phyloP scores from a whole-genome alignment of 768 basidiomycete genomes.

The Xerocomus potaroensis region DNA sequence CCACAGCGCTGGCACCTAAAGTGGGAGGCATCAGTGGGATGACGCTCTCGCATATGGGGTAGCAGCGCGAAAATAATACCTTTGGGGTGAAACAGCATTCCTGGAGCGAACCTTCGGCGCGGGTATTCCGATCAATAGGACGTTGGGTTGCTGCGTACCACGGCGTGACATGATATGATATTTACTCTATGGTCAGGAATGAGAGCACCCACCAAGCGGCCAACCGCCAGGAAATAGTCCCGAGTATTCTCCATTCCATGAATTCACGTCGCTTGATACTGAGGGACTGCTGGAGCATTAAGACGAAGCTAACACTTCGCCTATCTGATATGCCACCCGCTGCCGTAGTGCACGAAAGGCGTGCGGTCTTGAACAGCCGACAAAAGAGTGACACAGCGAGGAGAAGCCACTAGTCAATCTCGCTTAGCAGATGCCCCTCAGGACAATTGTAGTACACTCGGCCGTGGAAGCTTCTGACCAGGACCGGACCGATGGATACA shows the following conservation, averaged over 20 bases:
- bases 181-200: not conserved
- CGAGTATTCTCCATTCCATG: not conserved
- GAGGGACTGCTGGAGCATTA: not conserved
- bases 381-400: not conserved
- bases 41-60: not conserved
- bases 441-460: constrained; percentile 1
- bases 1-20: not conserved
- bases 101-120: not conserved
- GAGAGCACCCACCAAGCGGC: not conserved
- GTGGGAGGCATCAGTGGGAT: too few relatives aligned
- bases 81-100: not conserved
- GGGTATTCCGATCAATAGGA: not conserved
- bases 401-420: not conserved
- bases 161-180: not conserved
- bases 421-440: not conserved
- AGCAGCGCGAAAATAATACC: not conserved
- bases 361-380: not conserved
- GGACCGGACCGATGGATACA: not conserved
- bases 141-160: not conserved
- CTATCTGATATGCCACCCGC: not conserved
- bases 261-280: not conserved
- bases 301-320: not conserved
- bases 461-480: not conserved
- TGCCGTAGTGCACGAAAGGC: not conserved
- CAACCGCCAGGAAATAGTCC: not conserved